Evolutionary conservation across 208 protist species (phyloP).

Genomic region (Leishmania lainsoni): DNA sequence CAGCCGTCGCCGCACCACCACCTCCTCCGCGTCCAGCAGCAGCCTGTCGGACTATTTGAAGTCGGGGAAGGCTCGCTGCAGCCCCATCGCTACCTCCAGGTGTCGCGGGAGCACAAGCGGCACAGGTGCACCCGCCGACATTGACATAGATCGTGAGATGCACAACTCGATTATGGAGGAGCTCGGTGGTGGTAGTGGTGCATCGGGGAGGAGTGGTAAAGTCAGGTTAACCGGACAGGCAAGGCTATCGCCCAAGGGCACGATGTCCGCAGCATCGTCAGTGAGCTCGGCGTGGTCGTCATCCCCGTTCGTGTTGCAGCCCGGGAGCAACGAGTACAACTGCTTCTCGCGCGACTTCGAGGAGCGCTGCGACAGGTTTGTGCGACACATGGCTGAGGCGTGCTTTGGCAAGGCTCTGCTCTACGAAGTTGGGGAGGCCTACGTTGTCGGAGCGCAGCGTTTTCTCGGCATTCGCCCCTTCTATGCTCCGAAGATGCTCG

Average conservation of each 20-base stretch:
- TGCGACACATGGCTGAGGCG: slow-evolving; percentile 53
- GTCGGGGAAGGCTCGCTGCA: slow-evolving; percentile 16
- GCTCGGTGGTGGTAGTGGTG: slow-evolving; percentile 26
- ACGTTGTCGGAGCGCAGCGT: slow-evolving; percentile 76
- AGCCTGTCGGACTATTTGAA: slow-evolving; percentile 28
- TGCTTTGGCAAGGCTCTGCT: slow-evolving; percentile 84
- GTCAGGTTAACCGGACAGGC: not conserved
- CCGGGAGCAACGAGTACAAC: slow-evolving; percentile 71
- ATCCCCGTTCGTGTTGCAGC: slow-evolving; percentile 50
- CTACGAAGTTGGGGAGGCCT: slow-evolving; percentile 76
- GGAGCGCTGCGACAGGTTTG: slow-evolving; percentile 69
- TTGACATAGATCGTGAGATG: slow-evolving; percentile 27
- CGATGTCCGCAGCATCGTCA: not conserved
- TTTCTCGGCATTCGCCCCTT: slow-evolving; percentile 81
- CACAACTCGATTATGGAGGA: slow-evolving; percentile 46
- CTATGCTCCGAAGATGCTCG: slow-evolving; percentile 77
- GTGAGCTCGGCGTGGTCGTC: not conserved
- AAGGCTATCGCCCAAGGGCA: not conserved
- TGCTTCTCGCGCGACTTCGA: slow-evolving; percentile 81
- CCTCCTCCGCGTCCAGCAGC: slow-evolving; percentile 15
- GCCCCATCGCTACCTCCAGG: not conserved
- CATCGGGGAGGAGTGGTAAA: not conserved
- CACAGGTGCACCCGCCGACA: not conserved
- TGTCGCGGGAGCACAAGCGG: slow-evolving; percentile 1
- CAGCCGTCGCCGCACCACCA: not conserved